Conservation (phyloP, 164 flowering plant genomes). For the Berberis vulgaris region DNA sequence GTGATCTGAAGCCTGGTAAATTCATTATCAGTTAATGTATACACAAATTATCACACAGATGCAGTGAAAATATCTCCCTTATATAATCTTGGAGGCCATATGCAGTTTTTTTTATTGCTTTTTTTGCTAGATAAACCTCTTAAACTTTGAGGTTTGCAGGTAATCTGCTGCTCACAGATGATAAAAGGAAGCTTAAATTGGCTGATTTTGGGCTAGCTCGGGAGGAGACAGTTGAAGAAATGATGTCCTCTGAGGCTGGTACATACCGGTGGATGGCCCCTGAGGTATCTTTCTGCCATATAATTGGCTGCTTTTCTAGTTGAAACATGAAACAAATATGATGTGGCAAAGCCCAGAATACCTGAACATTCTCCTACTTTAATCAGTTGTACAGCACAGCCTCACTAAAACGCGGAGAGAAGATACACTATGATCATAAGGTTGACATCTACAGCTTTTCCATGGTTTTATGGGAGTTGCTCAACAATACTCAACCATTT, state of each 20-base stretch:
- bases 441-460: conserved; percentile 70
- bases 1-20: conserved; percentile 29
- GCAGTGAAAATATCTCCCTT: no score
- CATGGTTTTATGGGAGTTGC: conserved; percentile 62
- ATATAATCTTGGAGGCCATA: no score
- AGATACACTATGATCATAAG: conserved; percentile 57
- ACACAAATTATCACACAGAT: background rate
- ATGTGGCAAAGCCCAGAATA: background rate
- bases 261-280: conserved; percentile 92
- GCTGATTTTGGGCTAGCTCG: conserved; percentile 79
- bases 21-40: background rate
- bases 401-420: conserved; percentile 31
- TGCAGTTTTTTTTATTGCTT: no score
- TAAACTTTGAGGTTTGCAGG: conserved; percentile 18
- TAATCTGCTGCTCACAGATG: conserved; percentile 57
- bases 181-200: conserved; percentile 37
- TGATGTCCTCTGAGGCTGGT: conserved; percentile 59
- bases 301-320: conserved; percentile 1
- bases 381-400: conserved; percentile 44
- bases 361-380: conserved; percentile 10
- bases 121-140: background rate
- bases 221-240: conserved; percentile 39
- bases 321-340: conserved; percentile 4
- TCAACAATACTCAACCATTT: conserved; percentile 51
- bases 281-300: conserved; percentile 35